Percentiles rank a stretch among this genome's conserved stretches.
These are phyloP conservation scores for Pontederia crassipes DNA, from an alignment of 176 grass and related monocot genomes.

Conservation along the genomic window DNA sequence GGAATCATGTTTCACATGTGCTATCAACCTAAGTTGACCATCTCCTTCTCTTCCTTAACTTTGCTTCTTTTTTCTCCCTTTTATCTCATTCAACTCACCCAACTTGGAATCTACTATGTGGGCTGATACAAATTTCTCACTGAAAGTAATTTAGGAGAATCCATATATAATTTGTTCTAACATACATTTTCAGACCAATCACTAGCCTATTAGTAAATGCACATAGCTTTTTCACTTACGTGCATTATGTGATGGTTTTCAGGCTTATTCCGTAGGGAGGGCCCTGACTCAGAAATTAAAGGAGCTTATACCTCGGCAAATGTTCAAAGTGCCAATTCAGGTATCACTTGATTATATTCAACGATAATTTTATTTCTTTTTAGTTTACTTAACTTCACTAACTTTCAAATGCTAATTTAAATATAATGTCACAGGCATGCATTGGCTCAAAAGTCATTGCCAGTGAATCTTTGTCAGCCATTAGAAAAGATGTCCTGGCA, in stretches of 20 bases:
- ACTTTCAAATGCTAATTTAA: not conserved
- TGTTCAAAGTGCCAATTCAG: slow-evolving; percentile 98
- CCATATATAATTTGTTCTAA: no score
- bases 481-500: slow-evolving; percentile 93
- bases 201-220: slow-evolving; percentile 2
- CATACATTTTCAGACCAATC: not conserved
- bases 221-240: not conserved
- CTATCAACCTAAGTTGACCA: no score
- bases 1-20: no score
- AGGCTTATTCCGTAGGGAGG: slow-evolving; percentile 90
- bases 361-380: not conserved
- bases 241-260: slow-evolving; percentile 17
- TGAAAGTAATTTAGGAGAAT: no score
- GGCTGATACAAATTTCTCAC: no score
- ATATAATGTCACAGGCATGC: slow-evolving; percentile 47
- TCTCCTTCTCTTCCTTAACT: no score
- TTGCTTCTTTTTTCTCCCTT: no score
- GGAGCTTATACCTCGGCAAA: slow-evolving; percentile 94
- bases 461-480: slow-evolving; percentile 83
- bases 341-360: slow-evolving; percentile 16
- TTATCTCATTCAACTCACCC: no score
- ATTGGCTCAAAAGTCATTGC: slow-evolving; percentile 90
- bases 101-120: no score
- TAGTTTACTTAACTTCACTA: not conserved
- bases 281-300: slow-evolving; percentile 85